Base-by-base conservation (phyloP, 225 moss, liverwort and hornwort species). In the Sphagnum contortum region DNA sequence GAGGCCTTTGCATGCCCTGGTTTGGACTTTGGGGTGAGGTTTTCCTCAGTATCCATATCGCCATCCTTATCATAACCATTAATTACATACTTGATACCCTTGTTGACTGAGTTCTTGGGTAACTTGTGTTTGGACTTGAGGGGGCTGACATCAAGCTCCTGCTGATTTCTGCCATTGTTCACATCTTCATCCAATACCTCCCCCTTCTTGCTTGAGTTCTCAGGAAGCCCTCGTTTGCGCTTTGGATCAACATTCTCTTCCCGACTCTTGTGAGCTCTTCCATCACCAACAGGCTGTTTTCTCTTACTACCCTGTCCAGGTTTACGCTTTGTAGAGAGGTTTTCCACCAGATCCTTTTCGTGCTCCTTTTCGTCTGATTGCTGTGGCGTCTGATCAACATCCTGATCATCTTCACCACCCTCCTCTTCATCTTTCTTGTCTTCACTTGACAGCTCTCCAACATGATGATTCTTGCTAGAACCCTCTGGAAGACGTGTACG, bases 171-270 rank as follows among this genome's bases (percentile, higher is more conserved):
- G 66, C 47, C 29, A 29, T 29, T 29, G 29, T 29, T 29, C 29
- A 29, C 29, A 29, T 29, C 29, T 29, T 29, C 29, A 29, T 29
- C 29, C 29, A 29, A 29, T 29, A 29, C 29, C 29, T 0, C 45
- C 6, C 69, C 53, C 72, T 82, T 81, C 1, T 3, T 50, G 47
- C 9, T 49, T 14, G 68, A 57, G 8, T 64, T 70, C 57, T 81
- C 78, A 2, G 81, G 81, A 50, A 77, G 59, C 9, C 78, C 81
- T 61, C 81, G 51, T 67, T 82, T 82, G 50, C 78, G 72, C 67
- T 75, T 78, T 29, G 29, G 29, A 29, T 29, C 29, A 29, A 29
- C 29, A 29, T 29, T 29, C 29, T 29, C 29, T 29, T 29, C 29
- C 29, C 29, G 29, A 29, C 29, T 29, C 29, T 1, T 29, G 29